Evolutionary conservation across 768 basidiomycete genomes (phyloP).

Genomic region (Suillus cothurnatus): DNA sequence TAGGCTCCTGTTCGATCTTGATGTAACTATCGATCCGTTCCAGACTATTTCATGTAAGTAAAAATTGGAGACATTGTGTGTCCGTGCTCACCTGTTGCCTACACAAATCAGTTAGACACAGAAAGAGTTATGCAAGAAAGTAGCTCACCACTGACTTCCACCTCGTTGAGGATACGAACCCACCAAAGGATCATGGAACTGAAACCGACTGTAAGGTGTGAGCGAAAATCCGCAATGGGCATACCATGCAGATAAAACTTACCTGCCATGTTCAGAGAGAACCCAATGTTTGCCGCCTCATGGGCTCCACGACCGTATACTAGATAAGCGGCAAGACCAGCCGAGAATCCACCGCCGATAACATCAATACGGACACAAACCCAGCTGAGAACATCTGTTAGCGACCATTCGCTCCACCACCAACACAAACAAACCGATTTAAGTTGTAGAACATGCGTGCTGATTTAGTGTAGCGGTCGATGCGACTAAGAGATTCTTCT

Average conservation of each 20-base stretch:
- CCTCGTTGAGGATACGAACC: slow-evolving; percentile 46
- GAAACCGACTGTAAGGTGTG: slow-evolving; percentile 46
- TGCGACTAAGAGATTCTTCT: slow-evolving; percentile 43
- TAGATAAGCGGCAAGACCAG: slow-evolving; percentile 52
- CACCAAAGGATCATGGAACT: slow-evolving; percentile 55
- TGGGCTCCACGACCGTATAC: slow-evolving; percentile 46
- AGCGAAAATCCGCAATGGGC: background rate
- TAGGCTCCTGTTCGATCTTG: slow-evolving; percentile 57
- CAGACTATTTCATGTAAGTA: slow-evolving; percentile 29
- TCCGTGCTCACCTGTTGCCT: slow-evolving; percentile 16
- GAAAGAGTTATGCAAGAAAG: background rate
- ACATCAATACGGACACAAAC: slow-evolving; percentile 56
- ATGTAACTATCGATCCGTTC: slow-evolving; percentile 59
- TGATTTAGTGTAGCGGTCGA: slow-evolving; percentile 49
- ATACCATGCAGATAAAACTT: background rate
- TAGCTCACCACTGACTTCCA: slow-evolving; percentile 45
- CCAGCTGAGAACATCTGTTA: slow-evolving; percentile 37
- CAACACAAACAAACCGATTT: slow-evolving; percentile 37
- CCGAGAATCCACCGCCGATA: slow-evolving; percentile 53
- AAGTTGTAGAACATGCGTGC: slow-evolving; percentile 49
- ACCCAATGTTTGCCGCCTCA: slow-evolving; percentile 42
- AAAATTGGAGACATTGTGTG: background rate
- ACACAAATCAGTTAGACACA: slow-evolving; percentile 1
- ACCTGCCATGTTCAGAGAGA: slow-evolving; percentile 46
- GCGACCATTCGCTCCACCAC: background rate